Conservation (phyloP, 495 filamentous ascomycete species). For the Penicillium turbatum region DNA sequence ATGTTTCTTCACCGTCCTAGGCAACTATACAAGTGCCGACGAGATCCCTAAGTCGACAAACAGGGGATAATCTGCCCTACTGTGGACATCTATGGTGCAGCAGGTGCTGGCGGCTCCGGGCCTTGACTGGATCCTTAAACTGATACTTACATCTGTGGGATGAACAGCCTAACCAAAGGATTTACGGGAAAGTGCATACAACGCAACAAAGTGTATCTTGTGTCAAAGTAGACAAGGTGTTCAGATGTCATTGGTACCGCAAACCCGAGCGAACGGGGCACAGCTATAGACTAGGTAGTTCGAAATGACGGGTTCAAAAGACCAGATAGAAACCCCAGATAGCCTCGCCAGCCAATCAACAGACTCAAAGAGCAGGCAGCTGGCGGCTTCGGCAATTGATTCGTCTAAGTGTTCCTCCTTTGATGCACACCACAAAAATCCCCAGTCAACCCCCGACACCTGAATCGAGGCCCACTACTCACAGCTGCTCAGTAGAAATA, state of each 20-base stretch:
- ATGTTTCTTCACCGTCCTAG: too few species aligned
- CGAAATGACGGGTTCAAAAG: constrained; percentile 4
- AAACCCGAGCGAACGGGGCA: constrained; percentile 31
- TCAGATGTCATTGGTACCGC: constrained; percentile 18
- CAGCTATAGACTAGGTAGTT: constrained; percentile 9
- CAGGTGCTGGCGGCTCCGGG: too few species aligned
- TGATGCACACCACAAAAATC: constrained; percentile 1
- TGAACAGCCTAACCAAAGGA: neutral
- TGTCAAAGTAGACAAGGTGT: constrained; percentile 20
- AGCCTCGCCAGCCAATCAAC: neutral
- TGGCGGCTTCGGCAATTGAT: neutral
- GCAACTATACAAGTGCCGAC: too few species aligned
- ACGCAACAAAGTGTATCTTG: constrained; percentile 19
- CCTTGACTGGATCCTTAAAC: too few species aligned
- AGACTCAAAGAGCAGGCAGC: neutral
- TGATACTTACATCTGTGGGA: too few species aligned
- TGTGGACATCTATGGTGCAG: too few species aligned
- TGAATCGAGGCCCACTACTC: constrained; percentile 2
- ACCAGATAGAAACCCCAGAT: constrained; percentile 1
- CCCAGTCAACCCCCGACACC: constrained; percentile 2
- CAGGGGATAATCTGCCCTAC: too few species aligned
- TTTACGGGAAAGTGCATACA: neutral
- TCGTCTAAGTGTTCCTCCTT: constrained; percentile 4
- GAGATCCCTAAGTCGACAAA: too few species aligned
- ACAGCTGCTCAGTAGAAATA: constrained; percentile 9